These are phyloP conservation scores for Osmanthus fragrans DNA, from an alignment of 257 asterid species.

Conservation along the genomic window DNA sequence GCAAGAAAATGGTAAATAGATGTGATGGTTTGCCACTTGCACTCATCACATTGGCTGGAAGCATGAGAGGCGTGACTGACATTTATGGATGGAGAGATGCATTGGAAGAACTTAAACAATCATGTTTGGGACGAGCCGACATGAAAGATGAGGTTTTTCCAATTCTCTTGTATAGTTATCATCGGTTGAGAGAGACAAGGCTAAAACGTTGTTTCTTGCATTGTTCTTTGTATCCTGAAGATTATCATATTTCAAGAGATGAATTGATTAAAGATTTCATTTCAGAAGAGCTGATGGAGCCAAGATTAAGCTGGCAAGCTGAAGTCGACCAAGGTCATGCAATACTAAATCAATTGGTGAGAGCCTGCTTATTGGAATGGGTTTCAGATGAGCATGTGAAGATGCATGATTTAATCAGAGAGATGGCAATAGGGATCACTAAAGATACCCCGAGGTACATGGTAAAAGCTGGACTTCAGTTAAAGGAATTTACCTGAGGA, in stretches of 20 bases:
- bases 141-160: slow-evolving; percentile 20
- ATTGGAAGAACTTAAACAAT: neutral
- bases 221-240: slow-evolving; percentile 39
- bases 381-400: neutral
- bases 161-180: slow-evolving; percentile 19
- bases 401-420: slow-evolving; percentile 5
- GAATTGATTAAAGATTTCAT: slow-evolving; percentile 19
- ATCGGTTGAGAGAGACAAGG: neutral
- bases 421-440: slow-evolving; percentile 13
- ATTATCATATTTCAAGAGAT: neutral
- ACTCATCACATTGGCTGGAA: slow-evolving; percentile 19
- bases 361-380: slow-evolving; percentile 21
- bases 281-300: slow-evolving; percentile 20
- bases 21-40: slow-evolving; percentile 25
- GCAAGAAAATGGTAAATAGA: slow-evolving; percentile 14
- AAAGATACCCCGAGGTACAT: neutral
- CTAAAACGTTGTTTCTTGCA: slow-evolving; percentile 24
- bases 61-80: slow-evolving; percentile 23
- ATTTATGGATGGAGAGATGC: slow-evolving; percentile 29
- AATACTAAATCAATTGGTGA: slow-evolving; percentile 22
- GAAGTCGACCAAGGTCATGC: slow-evolving; percentile 25
- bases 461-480: too few relatives aligned
- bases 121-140: slow-evolving; percentile 9
- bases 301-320: neutral
- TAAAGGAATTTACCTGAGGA: too few relatives aligned